phyloP scores from a whole-genome alignment of 202 grass and related monocot genomes.

The Brachypodium distachyon region DNA sequence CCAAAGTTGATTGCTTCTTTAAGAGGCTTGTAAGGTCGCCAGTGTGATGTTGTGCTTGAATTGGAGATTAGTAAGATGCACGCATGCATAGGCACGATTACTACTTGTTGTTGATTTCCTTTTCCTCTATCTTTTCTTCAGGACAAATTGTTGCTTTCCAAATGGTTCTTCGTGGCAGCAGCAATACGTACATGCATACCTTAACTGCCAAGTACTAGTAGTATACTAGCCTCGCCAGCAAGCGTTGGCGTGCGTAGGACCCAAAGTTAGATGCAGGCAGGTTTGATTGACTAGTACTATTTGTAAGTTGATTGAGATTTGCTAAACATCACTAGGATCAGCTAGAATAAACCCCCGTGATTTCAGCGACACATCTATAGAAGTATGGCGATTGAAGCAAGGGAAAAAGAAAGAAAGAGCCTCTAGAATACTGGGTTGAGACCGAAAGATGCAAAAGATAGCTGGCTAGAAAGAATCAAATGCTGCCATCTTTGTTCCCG shows the following conservation, averaged over 20 bases:
- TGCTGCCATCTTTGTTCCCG: constrained; percentile 50
- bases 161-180: not conserved
- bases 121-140: not conserved
- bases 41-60: constrained; percentile 28
- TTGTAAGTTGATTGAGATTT: constrained; percentile 30
- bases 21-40: not conserved
- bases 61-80: constrained; percentile 26
- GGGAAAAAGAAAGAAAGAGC: not conserved
- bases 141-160: constrained; percentile 21
- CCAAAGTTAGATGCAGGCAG: constrained; percentile 36
- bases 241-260: constrained; percentile 40
- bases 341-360: not conserved
- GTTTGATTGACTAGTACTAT: constrained; percentile 26
- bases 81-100: constrained; percentile 25
- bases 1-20: constrained; percentile 9
- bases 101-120: constrained; percentile 30
- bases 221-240: too few species aligned
- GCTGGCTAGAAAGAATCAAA: constrained; percentile 33
- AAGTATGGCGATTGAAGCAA: constrained; percentile 43
- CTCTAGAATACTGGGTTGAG: constrained; percentile 16
- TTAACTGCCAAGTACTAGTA: constrained; percentile 32
- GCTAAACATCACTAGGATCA: constrained; percentile 25
- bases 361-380: not conserved
- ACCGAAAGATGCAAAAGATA: constrained; percentile 38
- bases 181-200: constrained; percentile 26